phyloP scores from a whole-genome alignment of 2,329 filamentous ascomycete genomes.

The Colletotrichum gloeosporioides region DNA sequence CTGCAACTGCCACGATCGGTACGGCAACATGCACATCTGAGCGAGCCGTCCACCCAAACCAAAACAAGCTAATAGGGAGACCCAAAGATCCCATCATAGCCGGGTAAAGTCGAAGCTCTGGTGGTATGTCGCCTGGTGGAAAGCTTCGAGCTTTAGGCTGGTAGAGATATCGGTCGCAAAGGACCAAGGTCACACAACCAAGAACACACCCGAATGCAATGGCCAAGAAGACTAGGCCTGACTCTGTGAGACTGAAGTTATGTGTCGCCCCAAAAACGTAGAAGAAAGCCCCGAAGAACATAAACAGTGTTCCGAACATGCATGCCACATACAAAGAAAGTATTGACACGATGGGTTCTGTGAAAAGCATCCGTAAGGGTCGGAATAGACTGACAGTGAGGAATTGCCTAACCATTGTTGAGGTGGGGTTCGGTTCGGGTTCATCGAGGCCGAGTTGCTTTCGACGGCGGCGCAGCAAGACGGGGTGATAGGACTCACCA shows the following conservation, averaged over 20 bases:
- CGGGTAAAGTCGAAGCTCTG: not conserved
- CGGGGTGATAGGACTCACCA: conserved; percentile 62
- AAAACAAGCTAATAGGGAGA: not conserved
- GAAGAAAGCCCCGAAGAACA: conserved; percentile 46
- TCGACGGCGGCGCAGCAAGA: conserved; percentile 33
- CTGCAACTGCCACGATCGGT: not conserved
- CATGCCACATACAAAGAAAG: conserved; percentile 54
- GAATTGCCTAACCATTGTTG: conserved; percentile 41
- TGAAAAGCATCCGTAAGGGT: conserved; percentile 55
- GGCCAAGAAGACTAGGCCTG: not conserved
- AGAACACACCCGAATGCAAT: not conserved
- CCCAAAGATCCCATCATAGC: not conserved
- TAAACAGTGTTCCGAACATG: conserved; percentile 57
- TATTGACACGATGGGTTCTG: conserved; percentile 68
- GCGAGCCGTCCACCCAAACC: not conserved
- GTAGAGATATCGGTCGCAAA: not conserved
- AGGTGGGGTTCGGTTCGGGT: conserved; percentile 25
- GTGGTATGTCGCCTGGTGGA: not conserved
- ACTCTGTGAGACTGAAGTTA: not conserved
- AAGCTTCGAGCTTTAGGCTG: not conserved
- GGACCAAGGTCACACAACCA: not conserved
- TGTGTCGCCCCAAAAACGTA: not conserved
- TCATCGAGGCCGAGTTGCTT: not conserved
- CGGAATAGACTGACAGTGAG: conserved; percentile 54
- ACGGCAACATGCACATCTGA: not conserved